These are phyloP conservation scores for Emiliania huxleyi DNA, from an alignment of 78 protist genomes.

Conservation along the genomic window DNA sequence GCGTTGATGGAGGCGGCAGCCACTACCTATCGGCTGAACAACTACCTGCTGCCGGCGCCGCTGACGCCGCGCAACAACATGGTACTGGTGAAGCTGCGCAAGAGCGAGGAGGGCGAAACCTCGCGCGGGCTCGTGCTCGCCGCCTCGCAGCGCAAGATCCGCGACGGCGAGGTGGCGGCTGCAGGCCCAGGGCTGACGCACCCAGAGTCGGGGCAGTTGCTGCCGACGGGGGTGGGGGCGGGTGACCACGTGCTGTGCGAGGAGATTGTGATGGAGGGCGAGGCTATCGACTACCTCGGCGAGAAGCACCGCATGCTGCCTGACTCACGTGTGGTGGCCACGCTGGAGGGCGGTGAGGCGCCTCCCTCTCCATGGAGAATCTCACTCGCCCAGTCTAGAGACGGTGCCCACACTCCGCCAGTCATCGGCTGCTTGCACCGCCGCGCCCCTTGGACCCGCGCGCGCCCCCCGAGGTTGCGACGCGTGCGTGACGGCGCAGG, in stretches of 20 bases:
- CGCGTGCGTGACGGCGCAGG: too few species aligned
- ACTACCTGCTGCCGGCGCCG: background rate
- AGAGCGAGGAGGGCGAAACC: background rate
- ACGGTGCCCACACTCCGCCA: too few species aligned
- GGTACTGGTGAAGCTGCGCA: background rate
- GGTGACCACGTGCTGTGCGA: background rate
- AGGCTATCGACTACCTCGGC: background rate
- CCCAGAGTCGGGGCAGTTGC: background rate
- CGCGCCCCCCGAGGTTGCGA: too few species aligned
- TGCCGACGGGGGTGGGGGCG: background rate
- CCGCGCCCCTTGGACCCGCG: too few species aligned
- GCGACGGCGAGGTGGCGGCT: background rate
- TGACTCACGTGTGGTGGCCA: background rate
- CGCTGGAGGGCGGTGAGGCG: background rate
- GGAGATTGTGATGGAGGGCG: background rate
- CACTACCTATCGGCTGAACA: background rate
- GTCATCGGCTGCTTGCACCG: background rate
- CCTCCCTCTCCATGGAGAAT: background rate
- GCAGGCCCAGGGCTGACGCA: background rate
- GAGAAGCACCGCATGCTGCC: background rate
- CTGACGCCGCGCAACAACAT: background rate
- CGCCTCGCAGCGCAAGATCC: background rate
- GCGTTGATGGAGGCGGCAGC: too few species aligned
- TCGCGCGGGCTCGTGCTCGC: background rate
- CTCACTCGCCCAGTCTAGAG: too few species aligned